A percentile compares a stretch with the other conserved stretches of the same genome.
Evolutionary conservation across 2,329 filamentous ascomycete genomes (phyloP).

Genomic region (Leptoxyphium fumago): DNA sequence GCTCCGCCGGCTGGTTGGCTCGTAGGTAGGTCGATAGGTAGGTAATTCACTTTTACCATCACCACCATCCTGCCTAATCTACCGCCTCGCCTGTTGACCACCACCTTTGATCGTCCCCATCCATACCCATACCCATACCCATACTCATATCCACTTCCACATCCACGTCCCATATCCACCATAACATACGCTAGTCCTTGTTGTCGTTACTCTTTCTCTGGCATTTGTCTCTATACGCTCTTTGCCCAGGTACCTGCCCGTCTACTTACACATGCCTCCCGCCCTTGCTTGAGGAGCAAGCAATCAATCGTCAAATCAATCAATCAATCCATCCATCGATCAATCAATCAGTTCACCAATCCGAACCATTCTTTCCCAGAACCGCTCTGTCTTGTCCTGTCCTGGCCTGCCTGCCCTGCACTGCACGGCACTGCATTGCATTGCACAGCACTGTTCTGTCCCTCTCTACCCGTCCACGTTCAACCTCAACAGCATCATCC

Average conservation of each 20-base stretch:
- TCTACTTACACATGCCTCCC: constrained; percentile 2
- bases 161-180: neutral
- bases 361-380: neutral
- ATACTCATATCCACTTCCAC: neutral
- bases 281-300: constrained; percentile 17
- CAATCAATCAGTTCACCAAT: no score
- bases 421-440: neutral
- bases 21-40: no score
- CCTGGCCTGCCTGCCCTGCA: neutral
- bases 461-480: no score
- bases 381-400: constrained; percentile 1
- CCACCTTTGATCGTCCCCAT: neutral
- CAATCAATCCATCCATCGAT: neutral
- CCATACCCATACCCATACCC: neutral
- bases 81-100: no score
- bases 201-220: neutral
- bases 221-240: neutral
- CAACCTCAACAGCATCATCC: no score
- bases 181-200: neutral
- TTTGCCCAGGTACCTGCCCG: constrained; percentile 14
- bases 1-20: no score
- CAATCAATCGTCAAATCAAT: constrained; percentile 4
- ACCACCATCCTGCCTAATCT: no score
- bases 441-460: no score
- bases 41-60: no score